phyloP scores from a whole-genome alignment of 805 yeast genomes.

The Jamesozyma lodderae region DNA sequence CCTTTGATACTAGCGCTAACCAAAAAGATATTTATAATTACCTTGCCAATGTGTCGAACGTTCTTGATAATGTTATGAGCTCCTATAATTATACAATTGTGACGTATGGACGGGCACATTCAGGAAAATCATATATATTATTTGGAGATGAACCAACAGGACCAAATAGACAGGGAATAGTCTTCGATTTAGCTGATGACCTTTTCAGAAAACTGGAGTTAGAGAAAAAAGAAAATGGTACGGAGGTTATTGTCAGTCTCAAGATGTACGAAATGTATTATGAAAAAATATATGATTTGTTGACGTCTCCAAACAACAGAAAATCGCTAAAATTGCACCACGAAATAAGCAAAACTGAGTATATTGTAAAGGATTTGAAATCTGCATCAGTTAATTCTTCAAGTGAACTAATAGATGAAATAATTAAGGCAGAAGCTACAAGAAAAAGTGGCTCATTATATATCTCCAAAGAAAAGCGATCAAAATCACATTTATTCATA shows the following conservation, averaged over 20 bases:
- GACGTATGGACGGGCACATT: constrained; percentile 3
- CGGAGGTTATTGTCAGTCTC: constrained; percentile 56
- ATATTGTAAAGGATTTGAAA: constrained; percentile 1
- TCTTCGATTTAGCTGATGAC: not conserved
- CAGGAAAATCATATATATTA: constrained; percentile 2
- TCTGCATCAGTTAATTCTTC: not conserved
- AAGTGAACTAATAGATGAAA: not conserved
- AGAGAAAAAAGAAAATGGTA: not conserved
- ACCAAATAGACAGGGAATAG: not conserved
- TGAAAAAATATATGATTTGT: constrained; percentile 66
- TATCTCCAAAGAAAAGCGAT: constrained; percentile 39
- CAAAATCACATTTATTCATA: constrained; percentile 75
- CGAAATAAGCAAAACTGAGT: constrained; percentile 6
- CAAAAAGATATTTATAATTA: not conserved
- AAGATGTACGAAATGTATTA: constrained; percentile 75
- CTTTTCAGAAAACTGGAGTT: not conserved
- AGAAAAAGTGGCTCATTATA: not conserved
- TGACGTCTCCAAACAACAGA: constrained; percentile 34
- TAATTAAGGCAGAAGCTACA: constrained; percentile 1
- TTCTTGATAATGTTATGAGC: not conserved
- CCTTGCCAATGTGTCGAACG: not conserved
- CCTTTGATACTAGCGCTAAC: not conserved
- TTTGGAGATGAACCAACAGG: not conserved
- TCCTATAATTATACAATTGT: constrained; percentile 1
- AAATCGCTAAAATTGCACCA: constrained; percentile 31